phyloP scores from a whole-genome alignment of 352 stramenopile genomes.

The Phytophthora sojae region DNA sequence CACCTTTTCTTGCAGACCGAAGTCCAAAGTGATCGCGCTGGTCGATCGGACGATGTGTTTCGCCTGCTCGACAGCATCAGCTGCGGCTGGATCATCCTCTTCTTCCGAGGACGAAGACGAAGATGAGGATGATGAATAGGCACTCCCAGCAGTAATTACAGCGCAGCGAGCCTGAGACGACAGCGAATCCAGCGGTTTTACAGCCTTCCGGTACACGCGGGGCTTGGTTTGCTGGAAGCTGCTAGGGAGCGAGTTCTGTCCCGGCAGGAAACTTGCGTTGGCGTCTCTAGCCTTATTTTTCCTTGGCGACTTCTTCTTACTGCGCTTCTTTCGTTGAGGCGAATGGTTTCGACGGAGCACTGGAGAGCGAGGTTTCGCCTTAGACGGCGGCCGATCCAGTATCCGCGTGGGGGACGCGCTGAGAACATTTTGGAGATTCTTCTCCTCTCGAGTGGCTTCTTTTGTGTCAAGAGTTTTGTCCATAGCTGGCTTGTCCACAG shows the following conservation, averaged over 20 bases:
- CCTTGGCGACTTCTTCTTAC: slow-evolving; percentile 5
- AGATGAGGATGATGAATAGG: slow-evolving; percentile 2
- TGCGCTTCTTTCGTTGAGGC: slow-evolving; percentile 18
- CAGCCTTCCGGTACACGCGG: slow-evolving; percentile 52
- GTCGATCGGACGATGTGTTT: slow-evolving; percentile 3
- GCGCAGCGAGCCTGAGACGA: slow-evolving; percentile 45
- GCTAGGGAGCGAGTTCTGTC: slow-evolving; percentile 63
- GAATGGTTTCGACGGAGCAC: slow-evolving; percentile 7
- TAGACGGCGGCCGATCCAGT: slow-evolving; percentile 21
- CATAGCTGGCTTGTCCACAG: neutral
- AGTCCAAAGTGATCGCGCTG: slow-evolving; percentile 16
- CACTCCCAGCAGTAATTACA: slow-evolving; percentile 45
- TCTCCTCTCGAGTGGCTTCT: slow-evolving; percentile 7
- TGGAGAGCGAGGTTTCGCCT: slow-evolving; percentile 15
- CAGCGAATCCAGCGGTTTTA: slow-evolving; percentile 38
- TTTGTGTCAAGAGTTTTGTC: neutral
- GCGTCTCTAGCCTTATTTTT: slow-evolving; percentile 1
- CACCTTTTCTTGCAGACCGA: slow-evolving; percentile 47
- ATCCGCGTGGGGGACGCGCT: slow-evolving; percentile 33
- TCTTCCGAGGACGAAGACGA: slow-evolving; percentile 11
- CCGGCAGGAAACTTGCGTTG: slow-evolving; percentile 34
- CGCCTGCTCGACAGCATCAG: neutral
- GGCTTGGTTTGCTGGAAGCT: slow-evolving; percentile 66
- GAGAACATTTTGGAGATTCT: slow-evolving; percentile 17
- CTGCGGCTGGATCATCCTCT: neutral